Evolutionary conservation across 768 basidiomycete species (phyloP), one percentile per base, ranked within the genome.

Genomic region (Leccinum subgranulosum): DNA sequence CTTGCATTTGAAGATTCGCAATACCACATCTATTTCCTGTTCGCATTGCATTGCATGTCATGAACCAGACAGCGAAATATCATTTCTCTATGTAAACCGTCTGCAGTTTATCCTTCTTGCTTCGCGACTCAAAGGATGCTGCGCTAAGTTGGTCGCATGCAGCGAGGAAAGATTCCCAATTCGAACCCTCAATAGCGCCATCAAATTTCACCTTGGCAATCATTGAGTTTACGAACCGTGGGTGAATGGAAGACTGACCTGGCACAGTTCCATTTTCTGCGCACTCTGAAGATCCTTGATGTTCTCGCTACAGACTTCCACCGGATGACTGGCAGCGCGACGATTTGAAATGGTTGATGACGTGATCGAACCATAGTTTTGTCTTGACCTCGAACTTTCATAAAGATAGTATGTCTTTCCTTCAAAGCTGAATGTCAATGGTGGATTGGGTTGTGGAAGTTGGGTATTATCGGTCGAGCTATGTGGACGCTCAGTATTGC

Each of bases 211-310:
- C 69, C 87, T 23, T 89, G 58, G 19, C 51, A 23, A 25, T 36
- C 28, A 17, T 29, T 43, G 19, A 63, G 61, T 45, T 25, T 50
- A 56, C 46, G 25, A 21, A 31, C n/a, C 36, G 55, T n/a, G 28
- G 7, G 23, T 19, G 5, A 53, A 33, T 4, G 10, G 23, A 25
- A 28, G 45, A 61, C 75, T 55, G 66, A 88, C 88, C 78, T 84
- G 75, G 69, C 84, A 88, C 15, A 73, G 64, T 15, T 78, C 76
- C 19, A 71, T 75, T 64, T 78, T 80, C 57, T 84, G 76, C 23
- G 77, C 76, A 55, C 76, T 81, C 61, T 85, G 85, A 21, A 82
- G 68, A 62, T 87, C 85, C 12, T 81, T 56, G 14, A 75, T 63
- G 53, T 76, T 83, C 66, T 88, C 87, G 28, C 66, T 77, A 25